Evolutionary conservation across 2,329 filamentous ascomycete species (phyloP).

Genomic region (Stagonosporopsis vannaccii): DNA sequence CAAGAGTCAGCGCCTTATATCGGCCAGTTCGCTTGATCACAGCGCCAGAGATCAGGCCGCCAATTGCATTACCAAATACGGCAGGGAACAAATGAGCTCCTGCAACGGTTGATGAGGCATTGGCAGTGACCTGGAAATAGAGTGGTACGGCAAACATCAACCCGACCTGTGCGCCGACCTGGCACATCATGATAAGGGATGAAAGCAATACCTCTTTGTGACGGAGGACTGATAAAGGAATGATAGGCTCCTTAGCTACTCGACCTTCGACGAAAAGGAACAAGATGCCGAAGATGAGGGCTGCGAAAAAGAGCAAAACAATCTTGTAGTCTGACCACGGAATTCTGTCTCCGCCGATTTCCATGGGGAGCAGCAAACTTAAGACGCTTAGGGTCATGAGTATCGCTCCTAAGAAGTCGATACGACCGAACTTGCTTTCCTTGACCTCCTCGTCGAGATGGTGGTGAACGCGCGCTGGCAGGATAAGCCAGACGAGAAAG

Average conservation of each 20-base stretch:
- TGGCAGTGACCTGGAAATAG: constrained; percentile 71
- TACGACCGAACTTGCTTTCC: constrained; percentile 53
- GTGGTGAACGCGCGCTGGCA: constrained; percentile 21
- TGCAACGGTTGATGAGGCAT: constrained; percentile 65
- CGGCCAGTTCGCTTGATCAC: constrained; percentile 32
- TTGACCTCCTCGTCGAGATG: not conserved
- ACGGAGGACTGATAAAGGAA: constrained; percentile 63
- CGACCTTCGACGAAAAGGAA: constrained; percentile 50
- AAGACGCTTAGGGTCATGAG: constrained; percentile 56
- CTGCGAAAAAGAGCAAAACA: constrained; percentile 39
- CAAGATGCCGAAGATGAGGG: constrained; percentile 32
- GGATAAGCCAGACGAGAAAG: constrained; percentile 51
- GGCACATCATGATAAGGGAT: constrained; percentile 61
- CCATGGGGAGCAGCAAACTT: constrained; percentile 56
- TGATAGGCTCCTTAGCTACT: constrained; percentile 63
- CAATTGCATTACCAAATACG: constrained; percentile 70
- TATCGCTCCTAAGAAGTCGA: constrained; percentile 66
- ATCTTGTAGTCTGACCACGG: constrained; percentile 50
- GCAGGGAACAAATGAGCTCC: constrained; percentile 70
- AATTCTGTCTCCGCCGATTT: constrained; percentile 57
- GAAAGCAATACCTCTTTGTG: constrained; percentile 62
- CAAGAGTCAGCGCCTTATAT: constrained; percentile 32
- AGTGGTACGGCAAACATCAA: constrained; percentile 72
- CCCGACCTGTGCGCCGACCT: constrained; percentile 66
- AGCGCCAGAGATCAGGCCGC: constrained; percentile 60